These are phyloP conservation scores for Solanum peruvianum DNA, from an alignment of 257 asterid species.

Conservation along the genomic window DNA sequence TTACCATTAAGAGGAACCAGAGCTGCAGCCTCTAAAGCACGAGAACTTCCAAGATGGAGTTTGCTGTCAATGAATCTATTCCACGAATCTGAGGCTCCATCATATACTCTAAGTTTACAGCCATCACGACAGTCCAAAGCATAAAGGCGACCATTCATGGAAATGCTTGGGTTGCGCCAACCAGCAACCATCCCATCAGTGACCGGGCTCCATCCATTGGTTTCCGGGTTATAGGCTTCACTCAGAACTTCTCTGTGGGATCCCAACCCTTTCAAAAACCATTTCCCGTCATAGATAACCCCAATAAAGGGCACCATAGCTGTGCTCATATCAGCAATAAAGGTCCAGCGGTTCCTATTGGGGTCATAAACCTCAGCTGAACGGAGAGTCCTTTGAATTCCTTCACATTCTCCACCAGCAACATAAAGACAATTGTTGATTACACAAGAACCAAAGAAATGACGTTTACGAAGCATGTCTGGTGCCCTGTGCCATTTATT, in stretches of 20 bases:
- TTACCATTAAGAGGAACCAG: conserved; percentile 31
- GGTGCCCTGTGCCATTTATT: conserved; percentile 50
- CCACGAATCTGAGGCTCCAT: conserved; percentile 25
- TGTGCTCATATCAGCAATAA: conserved; percentile 33
- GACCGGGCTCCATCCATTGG: conserved; percentile 22
- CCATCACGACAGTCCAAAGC: conserved; percentile 40
- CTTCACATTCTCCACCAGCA: conserved; percentile 50
- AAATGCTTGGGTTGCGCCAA: conserved; percentile 38
- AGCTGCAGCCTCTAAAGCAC: conserved; percentile 34
- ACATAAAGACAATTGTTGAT: conserved; percentile 39
- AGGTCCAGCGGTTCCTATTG: conserved; percentile 35
- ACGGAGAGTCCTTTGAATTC: conserved; percentile 34
- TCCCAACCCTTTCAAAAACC: conserved; percentile 41
- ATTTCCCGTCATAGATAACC: conserved; percentile 32
- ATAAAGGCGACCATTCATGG: conserved; percentile 31
- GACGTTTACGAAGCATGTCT: conserved; percentile 38
- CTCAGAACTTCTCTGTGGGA: conserved; percentile 31
- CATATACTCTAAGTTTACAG: conserved; percentile 31
- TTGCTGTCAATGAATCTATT: conserved; percentile 34
- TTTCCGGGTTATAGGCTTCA: conserved; percentile 28
- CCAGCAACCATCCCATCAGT: conserved; percentile 32
- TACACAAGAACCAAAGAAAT: conserved; percentile 34
- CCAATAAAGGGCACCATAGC: conserved; percentile 48
- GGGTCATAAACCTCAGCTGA: conserved; percentile 45
- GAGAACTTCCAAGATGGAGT: conserved; percentile 33